Evolutionary conservation across 306 rosid genomes (phyloP).

Genomic region (Cucurbita ficifolia): DNA sequence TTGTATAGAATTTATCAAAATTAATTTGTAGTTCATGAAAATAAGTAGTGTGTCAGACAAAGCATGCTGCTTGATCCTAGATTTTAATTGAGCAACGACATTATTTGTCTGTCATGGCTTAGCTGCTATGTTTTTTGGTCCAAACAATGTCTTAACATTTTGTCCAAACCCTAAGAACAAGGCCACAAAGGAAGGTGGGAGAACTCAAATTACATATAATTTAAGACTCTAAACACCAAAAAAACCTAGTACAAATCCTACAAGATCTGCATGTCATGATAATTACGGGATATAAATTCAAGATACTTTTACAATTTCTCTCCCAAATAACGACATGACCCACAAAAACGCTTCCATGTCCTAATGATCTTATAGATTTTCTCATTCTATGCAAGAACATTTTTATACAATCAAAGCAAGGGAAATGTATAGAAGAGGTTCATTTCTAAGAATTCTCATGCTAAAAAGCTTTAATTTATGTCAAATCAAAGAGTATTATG

Average conservation of each 20-base stretch:
- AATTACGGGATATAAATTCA: no score
- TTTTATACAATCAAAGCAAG: background rate
- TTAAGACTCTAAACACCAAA: background rate
- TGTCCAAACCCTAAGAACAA: background rate
- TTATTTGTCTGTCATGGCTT: background rate
- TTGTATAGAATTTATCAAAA: background rate
- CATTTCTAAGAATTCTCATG: background rate
- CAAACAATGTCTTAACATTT: background rate
- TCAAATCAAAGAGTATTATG: background rate
- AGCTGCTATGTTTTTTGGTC: background rate
- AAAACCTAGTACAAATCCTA: background rate
- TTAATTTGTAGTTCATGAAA: background rate
- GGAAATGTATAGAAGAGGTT: background rate
- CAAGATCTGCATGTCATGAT: no score
- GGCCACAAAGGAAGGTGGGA: background rate
- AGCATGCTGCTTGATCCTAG: slow-evolving; percentile 6
- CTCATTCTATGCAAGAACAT: no score
- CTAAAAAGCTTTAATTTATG: background rate
- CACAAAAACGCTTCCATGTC: no score
- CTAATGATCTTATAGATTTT: no score
- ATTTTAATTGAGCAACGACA: background rate
- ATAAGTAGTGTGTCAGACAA: slow-evolving; percentile 1
- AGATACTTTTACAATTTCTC: background rate
- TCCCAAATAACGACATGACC: no score
- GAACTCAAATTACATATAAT: background rate